phyloP scores from a whole-genome alignment of 345 rosid genomes.

The Erucastrum elatum region DNA sequence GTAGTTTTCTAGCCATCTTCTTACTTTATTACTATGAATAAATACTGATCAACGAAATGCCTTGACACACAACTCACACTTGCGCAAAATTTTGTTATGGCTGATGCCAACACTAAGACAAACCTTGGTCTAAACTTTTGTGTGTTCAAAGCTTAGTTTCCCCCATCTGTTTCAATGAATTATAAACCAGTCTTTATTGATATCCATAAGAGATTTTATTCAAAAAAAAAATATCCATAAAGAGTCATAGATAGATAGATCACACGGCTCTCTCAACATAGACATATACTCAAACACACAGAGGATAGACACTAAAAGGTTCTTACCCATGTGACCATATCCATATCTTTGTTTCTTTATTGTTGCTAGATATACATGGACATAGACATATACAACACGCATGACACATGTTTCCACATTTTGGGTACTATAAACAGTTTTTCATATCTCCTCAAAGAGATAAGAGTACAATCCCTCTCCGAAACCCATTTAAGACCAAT shows the following conservation, averaged over 20 bases:
- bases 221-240: too few relatives aligned
- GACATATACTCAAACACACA: slow-evolving; percentile 14
- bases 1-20: not conserved
- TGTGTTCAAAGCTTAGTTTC: not conserved
- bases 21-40: not conserved
- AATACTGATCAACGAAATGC: not conserved
- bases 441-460: slow-evolving; percentile 11
- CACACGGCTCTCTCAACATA: slow-evolving; percentile 27
- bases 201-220: too few relatives aligned
- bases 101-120: not conserved
- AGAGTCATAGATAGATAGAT: not conserved
- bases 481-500: slow-evolving; percentile 18
- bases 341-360: too few relatives aligned
- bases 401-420: slow-evolving; percentile 34
- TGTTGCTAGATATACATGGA: too few relatives aligned
- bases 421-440: slow-evolving; percentile 24
- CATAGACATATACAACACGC: slow-evolving; percentile 2
- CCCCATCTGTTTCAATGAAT: not conserved
- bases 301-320: not conserved
- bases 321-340: not conserved
- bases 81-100: not conserved
- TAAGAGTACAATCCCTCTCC: slow-evolving; percentile 7
- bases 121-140: not conserved
- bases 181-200: not conserved
- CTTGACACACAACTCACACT: not conserved